Conservation (phyloP, 164 flowering plant genomes). For the Magnolia changhungtana region DNA sequence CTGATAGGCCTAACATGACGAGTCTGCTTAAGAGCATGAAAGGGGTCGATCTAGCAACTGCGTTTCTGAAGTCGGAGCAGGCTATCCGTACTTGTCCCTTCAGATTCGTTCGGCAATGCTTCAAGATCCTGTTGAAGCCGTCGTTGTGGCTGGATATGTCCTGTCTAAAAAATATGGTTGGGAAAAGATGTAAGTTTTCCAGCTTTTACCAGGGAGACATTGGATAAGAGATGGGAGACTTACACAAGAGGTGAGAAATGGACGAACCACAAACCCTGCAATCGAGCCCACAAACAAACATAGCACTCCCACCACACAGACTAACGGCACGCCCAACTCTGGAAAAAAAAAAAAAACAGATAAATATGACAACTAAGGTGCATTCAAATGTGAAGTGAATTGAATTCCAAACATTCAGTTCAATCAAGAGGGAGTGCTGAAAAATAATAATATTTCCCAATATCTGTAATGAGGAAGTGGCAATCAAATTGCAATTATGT, state of each 20-base stretch:
- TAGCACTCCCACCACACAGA: constrained; percentile 37
- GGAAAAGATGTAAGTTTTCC: constrained; percentile 14
- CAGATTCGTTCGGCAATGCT: constrained; percentile 64
- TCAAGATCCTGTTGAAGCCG: constrained; percentile 59
- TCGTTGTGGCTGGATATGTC: constrained; percentile 21
- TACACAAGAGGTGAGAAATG: constrained; percentile 47
- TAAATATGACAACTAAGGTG: no score
- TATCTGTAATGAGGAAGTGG: no score
- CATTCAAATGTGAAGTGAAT: no score
- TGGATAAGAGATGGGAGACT: constrained; percentile 22
- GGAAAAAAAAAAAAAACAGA: constrained; percentile 7
- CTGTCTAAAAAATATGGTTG: constrained; percentile 58
- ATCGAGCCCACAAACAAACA: constrained; percentile 45
- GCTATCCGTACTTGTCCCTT: constrained; percentile 49
- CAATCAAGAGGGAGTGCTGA: no score
- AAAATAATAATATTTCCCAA: no score
- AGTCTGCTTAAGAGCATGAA: constrained; percentile 30
- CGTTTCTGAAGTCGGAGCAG: constrained; percentile 79
- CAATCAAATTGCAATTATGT: no score
- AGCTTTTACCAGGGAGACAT: not conserved
- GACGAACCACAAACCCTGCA: constrained; percentile 45
- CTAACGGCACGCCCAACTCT: constrained; percentile 38
- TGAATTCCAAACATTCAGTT: no score
- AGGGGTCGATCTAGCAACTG: constrained; percentile 49
- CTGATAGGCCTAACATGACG: constrained; percentile 39